Conservation (phyloP, 768 basidiomycete genomes). For the Lentinula boryana region DNA sequence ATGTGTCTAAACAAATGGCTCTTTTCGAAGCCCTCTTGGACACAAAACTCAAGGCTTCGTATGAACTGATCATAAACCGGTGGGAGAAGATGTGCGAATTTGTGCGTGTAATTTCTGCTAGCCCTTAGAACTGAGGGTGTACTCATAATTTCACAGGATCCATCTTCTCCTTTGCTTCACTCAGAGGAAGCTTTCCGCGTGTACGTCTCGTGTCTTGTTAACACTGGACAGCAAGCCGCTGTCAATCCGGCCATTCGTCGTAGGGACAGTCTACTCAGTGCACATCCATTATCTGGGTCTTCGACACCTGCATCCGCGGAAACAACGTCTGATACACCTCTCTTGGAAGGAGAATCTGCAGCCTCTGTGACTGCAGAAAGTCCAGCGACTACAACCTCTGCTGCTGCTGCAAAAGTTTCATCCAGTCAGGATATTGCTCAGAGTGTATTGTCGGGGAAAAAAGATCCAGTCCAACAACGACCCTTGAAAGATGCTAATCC, state of each 20-base stretch:
- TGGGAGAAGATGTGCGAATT: conserved; percentile 86
- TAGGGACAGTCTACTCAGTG: conserved; percentile 53
- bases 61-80: conserved; percentile 66
- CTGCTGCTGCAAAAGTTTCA: conserved; percentile 26
- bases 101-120: conserved; percentile 38
- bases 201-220: conserved; percentile 67
- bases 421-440: conserved; percentile 34
- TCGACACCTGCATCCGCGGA: conserved; percentile 9
- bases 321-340: conserved; percentile 11
- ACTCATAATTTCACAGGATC: conserved; percentile 39
- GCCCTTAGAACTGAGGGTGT: background rate
- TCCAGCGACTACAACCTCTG: conserved; percentile 8
- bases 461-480: conserved; percentile 12
- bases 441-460: conserved; percentile 32
- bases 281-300: background rate
- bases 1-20: conserved; percentile 63
- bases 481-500: background rate
- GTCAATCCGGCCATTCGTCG: conserved; percentile 62
- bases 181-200: conserved; percentile 70
- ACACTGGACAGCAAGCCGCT: conserved; percentile 48
- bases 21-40: conserved; percentile 62
- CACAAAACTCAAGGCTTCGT: conserved; percentile 60
- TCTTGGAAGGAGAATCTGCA: conserved; percentile 12
- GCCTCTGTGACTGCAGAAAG: conserved; percentile 10
- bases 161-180: conserved; percentile 59